phyloP scores from a whole-genome alignment of 805 yeast species.

The Starmera quercuum region DNA sequence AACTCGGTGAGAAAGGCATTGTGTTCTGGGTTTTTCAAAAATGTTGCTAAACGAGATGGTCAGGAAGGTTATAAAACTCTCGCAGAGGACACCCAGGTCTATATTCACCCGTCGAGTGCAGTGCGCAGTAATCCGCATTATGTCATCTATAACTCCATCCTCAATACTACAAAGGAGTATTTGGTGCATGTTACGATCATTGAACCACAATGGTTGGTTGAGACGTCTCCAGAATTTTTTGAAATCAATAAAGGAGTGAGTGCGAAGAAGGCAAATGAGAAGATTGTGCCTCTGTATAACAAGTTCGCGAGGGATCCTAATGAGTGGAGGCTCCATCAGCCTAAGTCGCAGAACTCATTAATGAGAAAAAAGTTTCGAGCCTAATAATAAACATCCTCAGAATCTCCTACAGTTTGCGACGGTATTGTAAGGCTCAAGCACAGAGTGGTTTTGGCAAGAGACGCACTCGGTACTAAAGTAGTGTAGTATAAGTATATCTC shows the following conservation, averaged over 20 bases:
- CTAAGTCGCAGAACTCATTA: constrained; percentile 28
- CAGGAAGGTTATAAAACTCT: constrained; percentile 71
- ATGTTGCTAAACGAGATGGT: constrained; percentile 58
- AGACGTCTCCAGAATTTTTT: constrained; percentile 68
- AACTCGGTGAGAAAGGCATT: constrained; percentile 54
- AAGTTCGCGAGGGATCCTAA: constrained; percentile 52
- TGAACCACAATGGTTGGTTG: constrained; percentile 72
- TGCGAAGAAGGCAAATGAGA: constrained; percentile 46
- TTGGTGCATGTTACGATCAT: constrained; percentile 86
- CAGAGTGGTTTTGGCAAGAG: too few species aligned
- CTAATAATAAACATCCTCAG: too few species aligned
- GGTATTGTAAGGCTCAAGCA: too few species aligned
- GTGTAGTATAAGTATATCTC: too few species aligned
- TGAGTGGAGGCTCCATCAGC: constrained; percentile 56
- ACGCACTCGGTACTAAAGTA: too few species aligned
- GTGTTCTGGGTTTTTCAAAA: constrained; percentile 62
- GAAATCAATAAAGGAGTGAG: constrained; percentile 41
- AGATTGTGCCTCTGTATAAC: constrained; percentile 68
- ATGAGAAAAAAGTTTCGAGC: constrained; percentile 17
- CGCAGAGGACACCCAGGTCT: constrained; percentile 66
- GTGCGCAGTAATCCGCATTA: constrained; percentile 65
- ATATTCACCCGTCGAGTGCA: constrained; percentile 82
- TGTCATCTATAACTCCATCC: constrained; percentile 73
- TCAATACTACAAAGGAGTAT: constrained; percentile 80
- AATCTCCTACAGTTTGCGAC: too few species aligned